phyloP scores from a whole-genome alignment of 2,329 filamentous ascomycete genomes.

The Sclerotinia subarctica region DNA sequence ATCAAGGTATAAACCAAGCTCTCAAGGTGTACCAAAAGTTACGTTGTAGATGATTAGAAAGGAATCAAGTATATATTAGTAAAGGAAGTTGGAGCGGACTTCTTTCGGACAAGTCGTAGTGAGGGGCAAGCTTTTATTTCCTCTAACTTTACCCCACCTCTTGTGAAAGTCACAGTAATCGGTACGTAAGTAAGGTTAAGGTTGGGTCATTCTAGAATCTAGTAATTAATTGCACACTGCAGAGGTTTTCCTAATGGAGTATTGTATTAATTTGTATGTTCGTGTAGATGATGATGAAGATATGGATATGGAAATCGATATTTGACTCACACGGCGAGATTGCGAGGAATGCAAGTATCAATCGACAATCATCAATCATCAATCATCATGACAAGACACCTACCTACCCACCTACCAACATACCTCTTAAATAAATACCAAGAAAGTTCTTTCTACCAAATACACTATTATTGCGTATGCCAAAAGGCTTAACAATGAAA shows the following conservation, averaged over 20 bases:
- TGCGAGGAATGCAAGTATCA: neutral
- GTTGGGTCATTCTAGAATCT: too few relatives aligned
- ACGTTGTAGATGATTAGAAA: neutral
- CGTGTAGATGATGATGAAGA: too few relatives aligned
- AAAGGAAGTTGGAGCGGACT: neutral
- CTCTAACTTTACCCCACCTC: neutral
- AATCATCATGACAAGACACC: neutral
- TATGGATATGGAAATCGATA: too few relatives aligned
- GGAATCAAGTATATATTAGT: neutral
- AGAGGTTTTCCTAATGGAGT: neutral
- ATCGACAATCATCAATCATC: neutral
- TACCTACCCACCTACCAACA: neutral
- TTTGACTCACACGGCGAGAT: neutral
- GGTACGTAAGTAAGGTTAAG: too few relatives aligned
- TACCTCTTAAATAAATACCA: neutral
- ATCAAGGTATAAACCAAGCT: neutral
- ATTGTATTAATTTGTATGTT: neutral
- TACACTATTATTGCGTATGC: neutral
- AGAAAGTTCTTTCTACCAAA: neutral
- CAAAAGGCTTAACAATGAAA: neutral
- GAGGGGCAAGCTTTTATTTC: constrained; percentile 1
- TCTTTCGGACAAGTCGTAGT: neutral
- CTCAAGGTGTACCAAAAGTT: constrained; percentile 1
- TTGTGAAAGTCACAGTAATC: neutral
- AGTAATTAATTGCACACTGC: too few relatives aligned